These are phyloP conservation scores for Zygotorulaspora chibaensis DNA, from an alignment of 805 yeast species.

Conservation along the genomic window DNA sequence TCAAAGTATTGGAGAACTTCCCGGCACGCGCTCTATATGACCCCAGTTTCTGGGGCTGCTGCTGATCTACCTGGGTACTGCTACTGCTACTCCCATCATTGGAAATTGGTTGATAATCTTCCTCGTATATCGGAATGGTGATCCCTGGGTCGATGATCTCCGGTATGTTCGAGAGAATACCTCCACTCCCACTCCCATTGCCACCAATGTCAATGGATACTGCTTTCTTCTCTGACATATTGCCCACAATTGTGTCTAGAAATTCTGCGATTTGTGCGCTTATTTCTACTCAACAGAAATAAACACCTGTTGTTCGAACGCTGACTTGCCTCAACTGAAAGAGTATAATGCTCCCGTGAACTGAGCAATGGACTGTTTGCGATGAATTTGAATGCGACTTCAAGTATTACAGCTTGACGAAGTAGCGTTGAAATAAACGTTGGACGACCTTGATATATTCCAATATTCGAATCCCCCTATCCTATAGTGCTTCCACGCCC, in stretches of 20 bases:
- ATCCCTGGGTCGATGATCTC: slow-evolving; percentile 34
- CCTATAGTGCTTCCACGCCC: neutral
- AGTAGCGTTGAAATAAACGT: too few species aligned
- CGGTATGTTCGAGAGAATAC: slow-evolving; percentile 23
- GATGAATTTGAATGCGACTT: too few species aligned
- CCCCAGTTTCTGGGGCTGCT: slow-evolving; percentile 32
- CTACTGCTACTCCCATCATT: slow-evolving; percentile 3
- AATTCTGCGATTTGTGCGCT: neutral
- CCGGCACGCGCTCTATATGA: slow-evolving; percentile 35
- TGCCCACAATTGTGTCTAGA: neutral
- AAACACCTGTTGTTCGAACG: neutral
- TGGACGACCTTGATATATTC: too few species aligned
- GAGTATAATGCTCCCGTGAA: neutral
- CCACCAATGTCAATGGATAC: slow-evolving; percentile 1
- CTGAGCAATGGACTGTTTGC: too few species aligned
- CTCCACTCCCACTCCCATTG: slow-evolving; percentile 3
- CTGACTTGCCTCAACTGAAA: neutral
- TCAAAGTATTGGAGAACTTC: slow-evolving; percentile 33
- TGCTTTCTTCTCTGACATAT: slow-evolving; percentile 12
- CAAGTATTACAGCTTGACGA: too few species aligned
- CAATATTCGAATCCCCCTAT: neutral
- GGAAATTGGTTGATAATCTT: slow-evolving; percentile 16
- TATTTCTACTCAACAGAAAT: neutral
- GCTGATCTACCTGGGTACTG: slow-evolving; percentile 14
- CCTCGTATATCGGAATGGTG: slow-evolving; percentile 34